Base-by-base conservation (phyloP, 176 grass and related monocot genomes). In the Typha latifolia region DNA sequence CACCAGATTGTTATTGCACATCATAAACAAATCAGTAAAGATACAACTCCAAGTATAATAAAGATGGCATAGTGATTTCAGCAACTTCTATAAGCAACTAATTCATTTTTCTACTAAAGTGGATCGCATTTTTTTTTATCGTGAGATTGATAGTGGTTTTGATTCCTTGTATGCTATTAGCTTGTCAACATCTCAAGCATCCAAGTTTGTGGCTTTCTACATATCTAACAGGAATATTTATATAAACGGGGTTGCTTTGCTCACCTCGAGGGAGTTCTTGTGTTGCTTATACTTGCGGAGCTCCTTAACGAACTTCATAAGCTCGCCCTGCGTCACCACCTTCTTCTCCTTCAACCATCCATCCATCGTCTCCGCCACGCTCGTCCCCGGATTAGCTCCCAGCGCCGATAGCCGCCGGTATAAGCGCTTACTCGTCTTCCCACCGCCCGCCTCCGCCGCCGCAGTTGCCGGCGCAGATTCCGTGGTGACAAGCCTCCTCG, bases 211-310 rank as follows among this genome's bases (percentile, higher is more conserved):
- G 24, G 24, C 24, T 26, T 26, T 26, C 24, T 26, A 2, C 24
- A 26, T 26, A 26, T 53, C 49, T 51, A 51, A 51, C 10, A 51
- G 49, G 49, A 5, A 2, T 26, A 26, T 26, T 26, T 26, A 26
- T 26, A 26, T 26, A 26, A 12, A 51, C 5, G 49, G 5, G 49
- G 14, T 51, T 51, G n/a, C 8, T 24, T 63, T 37, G 34, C 62
- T 63, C 62, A 64, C 62, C 13, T 64, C 62, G 23, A 64, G 62
- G 14, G 62, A 22, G 62, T 64, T 19, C 23, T 64, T 64, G 62
- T 64, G 62, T 14, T 34, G 22, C 62, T 34, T 64, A 24, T 64
- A 64, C 62, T 32, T 64, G 13, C 62, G 26, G 11, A 64, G 62
- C 62, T 32, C 29, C 27, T 34, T 64, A 3, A 64, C 62, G 26